These are phyloP conservation scores for Plectosphaerella plurivora DNA, from an alignment of 2,329 filamentous ascomycete species.

Conservation along the genomic window DNA sequence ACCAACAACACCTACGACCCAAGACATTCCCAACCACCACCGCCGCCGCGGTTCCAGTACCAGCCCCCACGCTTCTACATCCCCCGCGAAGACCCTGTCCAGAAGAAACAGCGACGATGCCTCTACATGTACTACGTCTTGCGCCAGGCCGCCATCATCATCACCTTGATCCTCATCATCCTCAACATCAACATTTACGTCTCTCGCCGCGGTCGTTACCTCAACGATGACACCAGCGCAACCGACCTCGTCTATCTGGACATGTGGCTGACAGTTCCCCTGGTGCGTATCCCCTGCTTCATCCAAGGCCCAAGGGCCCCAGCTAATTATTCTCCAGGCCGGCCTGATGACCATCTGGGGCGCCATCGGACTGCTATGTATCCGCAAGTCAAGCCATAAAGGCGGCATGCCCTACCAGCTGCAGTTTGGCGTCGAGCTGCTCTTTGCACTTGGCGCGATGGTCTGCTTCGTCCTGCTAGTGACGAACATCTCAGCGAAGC, in stretches of 20 bases:
- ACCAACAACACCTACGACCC: neutral
- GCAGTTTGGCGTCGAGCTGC: slow-evolving; percentile 13
- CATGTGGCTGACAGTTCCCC: slow-evolving; percentile 11
- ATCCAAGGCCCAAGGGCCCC: neutral
- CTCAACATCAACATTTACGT: slow-evolving; percentile 14
- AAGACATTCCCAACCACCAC: neutral
- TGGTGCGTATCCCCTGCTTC: slow-evolving; percentile 2
- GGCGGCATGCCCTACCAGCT: slow-evolving; percentile 10
- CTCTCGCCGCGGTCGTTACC: slow-evolving; percentile 10
- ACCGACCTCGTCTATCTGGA: slow-evolving; percentile 9
- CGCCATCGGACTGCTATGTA: slow-evolving; percentile 6
- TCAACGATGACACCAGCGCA: slow-evolving; percentile 10
- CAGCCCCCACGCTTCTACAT: neutral
- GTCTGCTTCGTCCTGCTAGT: slow-evolving; percentile 12
- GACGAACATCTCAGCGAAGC: slow-evolving; percentile 7
- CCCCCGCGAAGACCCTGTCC: slow-evolving; percentile 5
- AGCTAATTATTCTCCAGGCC: neutral
- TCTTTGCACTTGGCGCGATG: slow-evolving; percentile 10
- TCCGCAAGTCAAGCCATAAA: slow-evolving; percentile 2
- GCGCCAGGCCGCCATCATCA: slow-evolving; percentile 34
- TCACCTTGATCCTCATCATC: slow-evolving; percentile 9
- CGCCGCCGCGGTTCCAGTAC: slow-evolving; percentile 1
- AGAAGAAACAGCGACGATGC: slow-evolving; percentile 21
- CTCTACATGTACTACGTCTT: slow-evolving; percentile 29
- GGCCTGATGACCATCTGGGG: slow-evolving; percentile 9